These are phyloP conservation scores for Mycena galopus DNA, from an alignment of 768 basidiomycete species.

Conservation along the genomic window DNA sequence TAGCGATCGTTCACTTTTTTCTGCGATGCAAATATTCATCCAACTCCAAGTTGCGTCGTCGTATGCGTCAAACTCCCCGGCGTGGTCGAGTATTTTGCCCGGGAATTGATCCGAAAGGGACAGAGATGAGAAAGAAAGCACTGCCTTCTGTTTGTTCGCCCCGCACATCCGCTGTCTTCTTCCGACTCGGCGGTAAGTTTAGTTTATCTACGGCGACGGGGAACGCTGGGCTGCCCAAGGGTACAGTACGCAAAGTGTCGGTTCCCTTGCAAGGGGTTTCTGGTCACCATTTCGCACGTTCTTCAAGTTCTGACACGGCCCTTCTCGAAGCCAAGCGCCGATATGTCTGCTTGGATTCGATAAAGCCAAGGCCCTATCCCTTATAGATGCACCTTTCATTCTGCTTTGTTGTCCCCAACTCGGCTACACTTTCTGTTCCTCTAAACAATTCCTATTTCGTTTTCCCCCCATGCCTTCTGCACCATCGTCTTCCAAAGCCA, in stretches of 20 bases:
- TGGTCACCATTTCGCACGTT: background rate
- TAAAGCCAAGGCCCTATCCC: background rate
- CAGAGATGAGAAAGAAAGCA: background rate
- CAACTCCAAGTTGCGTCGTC: no score
- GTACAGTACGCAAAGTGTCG: slow-evolving; percentile 1
- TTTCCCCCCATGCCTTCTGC: slow-evolving; percentile 4
- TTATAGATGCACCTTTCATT: background rate
- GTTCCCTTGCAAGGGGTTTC: slow-evolving; percentile 1
- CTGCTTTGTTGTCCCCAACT: background rate
- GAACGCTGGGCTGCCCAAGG: slow-evolving; percentile 16
- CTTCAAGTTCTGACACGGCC: background rate
- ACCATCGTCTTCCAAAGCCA: background rate
- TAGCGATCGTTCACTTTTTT: background rate
- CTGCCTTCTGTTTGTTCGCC: background rate
- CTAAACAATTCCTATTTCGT: background rate
- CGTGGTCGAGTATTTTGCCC: background rate
- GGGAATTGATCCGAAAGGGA: background rate
- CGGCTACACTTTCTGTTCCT: background rate
- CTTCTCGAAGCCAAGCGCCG: slow-evolving; percentile 10
- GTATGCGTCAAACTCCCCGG: no score
- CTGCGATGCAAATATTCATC: background rate
- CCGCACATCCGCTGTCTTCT: slow-evolving; percentile 10
- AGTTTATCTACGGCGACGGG: slow-evolving; percentile 19
- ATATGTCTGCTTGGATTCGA: background rate
- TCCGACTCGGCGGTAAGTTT: slow-evolving; percentile 8